Percentiles rank a stretch among this genome's conserved stretches.
phyloP scores from a whole-genome alignment of 306 rosid genomes.

The Cotoneaster glaucophyllus region DNA sequence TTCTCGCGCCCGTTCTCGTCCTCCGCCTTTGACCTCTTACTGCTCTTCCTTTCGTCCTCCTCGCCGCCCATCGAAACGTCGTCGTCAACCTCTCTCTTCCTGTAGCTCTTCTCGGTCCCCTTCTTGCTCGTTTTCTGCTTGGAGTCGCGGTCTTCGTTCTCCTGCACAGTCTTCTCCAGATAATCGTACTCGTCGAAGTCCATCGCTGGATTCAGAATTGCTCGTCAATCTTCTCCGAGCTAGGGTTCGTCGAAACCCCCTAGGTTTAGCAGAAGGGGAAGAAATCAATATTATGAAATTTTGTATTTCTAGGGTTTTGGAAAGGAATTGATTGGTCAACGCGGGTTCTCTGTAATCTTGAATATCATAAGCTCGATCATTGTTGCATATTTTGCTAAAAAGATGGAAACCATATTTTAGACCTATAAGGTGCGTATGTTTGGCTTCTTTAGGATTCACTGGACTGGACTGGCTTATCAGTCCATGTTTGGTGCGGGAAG shows the following conservation, averaged over 20 bases:
- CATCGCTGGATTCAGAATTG: conserved; percentile 26
- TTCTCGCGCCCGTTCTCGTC: conserved; percentile 65
- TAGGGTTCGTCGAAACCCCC: conserved; percentile 26
- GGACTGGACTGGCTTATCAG: too few species aligned
- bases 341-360: not conserved
- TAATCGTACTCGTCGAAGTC: conserved; percentile 97
- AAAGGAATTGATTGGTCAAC: too few species aligned
- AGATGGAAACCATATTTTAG: too few species aligned
- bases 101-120: conserved; percentile 42
- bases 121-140: conserved; percentile 52
- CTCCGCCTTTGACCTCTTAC: conserved; percentile 51
- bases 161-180: conserved; percentile 94
- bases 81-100: conserved; percentile 65
- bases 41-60: conserved; percentile 47
- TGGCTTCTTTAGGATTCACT: too few species aligned
- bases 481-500: too few species aligned
- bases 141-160: conserved; percentile 50
- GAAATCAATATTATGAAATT: not conserved
- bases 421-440: too few species aligned
- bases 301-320: conserved; percentile 25
- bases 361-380: not conserved
- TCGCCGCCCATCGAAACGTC: conserved; percentile 24
- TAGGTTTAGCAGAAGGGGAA: not conserved
- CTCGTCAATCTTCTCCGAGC: not conserved
- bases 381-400: too few species aligned